A percentile compares a stretch with the other conserved stretches of the same genome.
These are phyloP conservation scores for Flaveria robusta DNA, from an alignment of 129 eudicot genomes.

Conservation along the genomic window DNA sequence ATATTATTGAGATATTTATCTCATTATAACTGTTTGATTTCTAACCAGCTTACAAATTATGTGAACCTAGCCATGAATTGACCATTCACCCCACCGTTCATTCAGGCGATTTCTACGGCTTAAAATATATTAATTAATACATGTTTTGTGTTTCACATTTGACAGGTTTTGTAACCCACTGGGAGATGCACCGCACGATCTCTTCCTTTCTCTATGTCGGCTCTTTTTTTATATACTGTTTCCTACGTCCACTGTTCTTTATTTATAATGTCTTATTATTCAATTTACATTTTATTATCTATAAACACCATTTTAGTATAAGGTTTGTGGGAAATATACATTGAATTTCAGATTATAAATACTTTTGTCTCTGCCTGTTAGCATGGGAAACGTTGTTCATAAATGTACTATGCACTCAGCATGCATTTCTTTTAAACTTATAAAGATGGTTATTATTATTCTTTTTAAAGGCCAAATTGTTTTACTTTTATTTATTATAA, in stretches of 20 bases:
- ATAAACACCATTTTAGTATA: not conserved
- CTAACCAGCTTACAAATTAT: slow-evolving; percentile 23
- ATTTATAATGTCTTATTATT: not conserved
- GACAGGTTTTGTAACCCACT: slow-evolving; percentile 23
- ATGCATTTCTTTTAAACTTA: not conserved
- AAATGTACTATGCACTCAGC: not conserved
- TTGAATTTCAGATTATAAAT: not conserved
- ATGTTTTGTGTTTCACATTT: slow-evolving; percentile 27
- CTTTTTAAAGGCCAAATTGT: not conserved
- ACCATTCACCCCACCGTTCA: slow-evolving; percentile 39
- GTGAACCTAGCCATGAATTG: slow-evolving; percentile 55
- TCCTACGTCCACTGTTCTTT: slow-evolving; percentile 2
- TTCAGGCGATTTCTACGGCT: slow-evolving; percentile 45
- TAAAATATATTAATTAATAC: not conserved
- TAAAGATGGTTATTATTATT: not conserved
- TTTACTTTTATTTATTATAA: not conserved
- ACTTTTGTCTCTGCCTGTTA: not conserved
- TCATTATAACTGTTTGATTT: not conserved
- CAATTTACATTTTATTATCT: not conserved
- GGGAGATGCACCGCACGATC: slow-evolving; percentile 48
- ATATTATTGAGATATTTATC: not conserved
- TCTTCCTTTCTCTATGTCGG: slow-evolving; percentile 33
- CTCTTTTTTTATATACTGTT: slow-evolving; percentile 13
- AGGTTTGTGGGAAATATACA: slow-evolving; percentile 8
- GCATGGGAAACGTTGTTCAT: not conserved